Conservation (phyloP, 352 stramenopile species). For the Globisporangium irregulare region DNA sequence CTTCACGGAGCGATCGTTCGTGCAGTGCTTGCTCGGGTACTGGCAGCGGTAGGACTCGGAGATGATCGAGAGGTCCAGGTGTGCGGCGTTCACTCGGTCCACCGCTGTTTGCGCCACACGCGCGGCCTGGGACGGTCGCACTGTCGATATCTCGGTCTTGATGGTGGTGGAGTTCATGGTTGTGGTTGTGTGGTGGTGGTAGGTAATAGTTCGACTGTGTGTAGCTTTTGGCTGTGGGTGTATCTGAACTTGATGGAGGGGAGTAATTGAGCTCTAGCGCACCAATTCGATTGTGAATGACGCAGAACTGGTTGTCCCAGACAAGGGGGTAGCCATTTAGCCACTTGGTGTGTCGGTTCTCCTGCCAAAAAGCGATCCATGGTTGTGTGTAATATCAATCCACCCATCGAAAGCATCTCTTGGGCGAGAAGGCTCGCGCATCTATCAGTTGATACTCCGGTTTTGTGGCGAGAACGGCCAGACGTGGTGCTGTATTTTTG, state of each 20-base stretch:
- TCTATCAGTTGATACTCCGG: neutral
- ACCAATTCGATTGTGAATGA: slow-evolving; percentile 2
- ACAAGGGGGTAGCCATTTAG: neutral
- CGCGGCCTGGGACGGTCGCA: slow-evolving; percentile 2
- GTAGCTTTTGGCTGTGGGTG: neutral
- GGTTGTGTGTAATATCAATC: neutral
- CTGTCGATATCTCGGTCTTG: neutral
- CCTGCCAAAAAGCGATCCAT: neutral
- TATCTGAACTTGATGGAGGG: neutral
- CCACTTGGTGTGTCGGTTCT: neutral
- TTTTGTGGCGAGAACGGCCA: neutral
- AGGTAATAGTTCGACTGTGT: neutral
- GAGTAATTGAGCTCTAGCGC: slow-evolving; percentile 6
- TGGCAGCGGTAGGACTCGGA: slow-evolving; percentile 23
- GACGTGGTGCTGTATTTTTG: neutral
- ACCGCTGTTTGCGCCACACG: slow-evolving; percentile 5
- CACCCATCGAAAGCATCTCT: neutral
- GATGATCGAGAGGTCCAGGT: slow-evolving; percentile 17
- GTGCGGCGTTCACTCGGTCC: slow-evolving; percentile 4
- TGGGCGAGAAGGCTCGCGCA: neutral
- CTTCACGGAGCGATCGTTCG: slow-evolving; percentile 24
- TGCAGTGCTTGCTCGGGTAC: slow-evolving; percentile 28
- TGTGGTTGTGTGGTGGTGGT: neutral
- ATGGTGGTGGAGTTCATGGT: neutral
- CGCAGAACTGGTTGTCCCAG: neutral